phyloP scores from a whole-genome alignment of 2,329 filamentous ascomycete genomes.

The Colletotrichum graminicola region DNA sequence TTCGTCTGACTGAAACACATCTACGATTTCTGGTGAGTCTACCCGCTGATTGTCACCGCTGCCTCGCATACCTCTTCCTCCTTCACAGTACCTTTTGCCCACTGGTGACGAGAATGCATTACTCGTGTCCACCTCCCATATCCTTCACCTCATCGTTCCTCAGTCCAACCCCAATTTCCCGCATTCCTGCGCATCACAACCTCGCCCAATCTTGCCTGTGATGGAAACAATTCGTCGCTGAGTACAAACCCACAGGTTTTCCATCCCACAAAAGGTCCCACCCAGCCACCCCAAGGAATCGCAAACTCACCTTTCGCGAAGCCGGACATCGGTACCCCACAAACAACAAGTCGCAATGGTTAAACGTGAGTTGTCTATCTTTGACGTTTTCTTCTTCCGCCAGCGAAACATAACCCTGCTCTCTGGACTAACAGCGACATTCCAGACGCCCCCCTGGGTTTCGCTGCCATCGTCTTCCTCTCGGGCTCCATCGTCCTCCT shows the following conservation, averaged over 20 bases:
- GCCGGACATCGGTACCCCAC: neutral
- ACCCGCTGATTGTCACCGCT: neutral
- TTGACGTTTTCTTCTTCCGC: neutral
- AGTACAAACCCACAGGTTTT: constrained; percentile 33
- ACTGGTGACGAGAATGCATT: neutral
- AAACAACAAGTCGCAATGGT: constrained; percentile 14
- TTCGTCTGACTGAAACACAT: constrained; percentile 26
- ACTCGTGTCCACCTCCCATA: neutral
- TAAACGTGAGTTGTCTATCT: constrained; percentile 28
- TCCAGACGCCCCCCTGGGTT: constrained; percentile 57
- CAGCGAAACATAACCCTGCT: neutral
- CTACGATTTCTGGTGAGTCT: constrained; percentile 34
- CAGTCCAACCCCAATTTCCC: neutral
- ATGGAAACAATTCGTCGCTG: constrained; percentile 7
- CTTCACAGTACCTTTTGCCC: neutral
- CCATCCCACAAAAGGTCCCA: neutral
- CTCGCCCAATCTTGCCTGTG: neutral
- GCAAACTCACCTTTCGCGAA: neutral
- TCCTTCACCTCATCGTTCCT: neutral
- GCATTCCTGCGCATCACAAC: constrained; percentile 25
- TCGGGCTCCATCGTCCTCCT: constrained; percentile 65
- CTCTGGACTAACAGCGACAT: constrained; percentile 32
- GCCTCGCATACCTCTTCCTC: neutral
- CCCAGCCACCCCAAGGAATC: constrained; percentile 32
- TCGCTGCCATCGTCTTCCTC: constrained; percentile 62